phyloP scores from a whole-genome alignment of 2,329 filamentous ascomycete species.

The Aureobasidium leucospermi region DNA sequence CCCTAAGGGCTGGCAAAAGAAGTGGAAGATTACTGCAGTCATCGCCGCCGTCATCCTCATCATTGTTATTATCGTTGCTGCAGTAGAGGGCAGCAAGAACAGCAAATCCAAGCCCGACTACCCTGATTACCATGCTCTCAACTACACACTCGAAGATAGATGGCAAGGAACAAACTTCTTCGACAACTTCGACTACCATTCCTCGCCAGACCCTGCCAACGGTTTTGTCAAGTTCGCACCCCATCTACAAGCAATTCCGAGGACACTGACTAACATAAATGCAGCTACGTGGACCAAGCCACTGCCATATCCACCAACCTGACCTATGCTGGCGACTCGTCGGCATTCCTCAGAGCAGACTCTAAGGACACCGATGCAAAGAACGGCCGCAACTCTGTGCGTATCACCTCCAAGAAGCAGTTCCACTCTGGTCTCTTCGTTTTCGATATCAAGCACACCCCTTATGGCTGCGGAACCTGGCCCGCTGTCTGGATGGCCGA shows the following conservation, averaged over 20 bases:
- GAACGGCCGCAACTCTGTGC: constrained; percentile 55
- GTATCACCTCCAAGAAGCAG: constrained; percentile 52
- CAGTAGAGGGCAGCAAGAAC: constrained; percentile 20
- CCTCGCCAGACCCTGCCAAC: constrained; percentile 40
- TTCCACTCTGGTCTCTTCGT: constrained; percentile 60
- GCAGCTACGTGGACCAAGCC: constrained; percentile 19
- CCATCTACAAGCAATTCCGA: background rate
- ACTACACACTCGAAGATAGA: constrained; percentile 23
- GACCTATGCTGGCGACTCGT: constrained; percentile 23
- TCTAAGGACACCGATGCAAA: constrained; percentile 21
- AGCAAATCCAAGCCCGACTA: constrained; percentile 16
- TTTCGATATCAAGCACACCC: constrained; percentile 58
- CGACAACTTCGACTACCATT: constrained; percentile 43
- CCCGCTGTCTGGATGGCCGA: constrained; percentile 61
- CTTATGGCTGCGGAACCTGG: constrained; percentile 58
- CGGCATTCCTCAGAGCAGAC: constrained; percentile 24
- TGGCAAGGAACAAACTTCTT: constrained; percentile 42
- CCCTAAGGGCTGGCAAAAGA: constrained; percentile 21
- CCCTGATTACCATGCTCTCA: constrained; percentile 23
- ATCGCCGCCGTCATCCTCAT: constrained; percentile 18
- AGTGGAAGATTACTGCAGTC: constrained; percentile 17
- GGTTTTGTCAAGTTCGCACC: constrained; percentile 44
- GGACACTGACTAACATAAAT: background rate
- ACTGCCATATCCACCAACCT: constrained; percentile 22
- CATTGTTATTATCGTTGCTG: constrained; percentile 22